Percentiles rank a stretch among this genome's conserved stretches.
phyloP scores from a whole-genome alignment of 768 basidiomycete genomes.

The Fomitopsis serialis region DNA sequence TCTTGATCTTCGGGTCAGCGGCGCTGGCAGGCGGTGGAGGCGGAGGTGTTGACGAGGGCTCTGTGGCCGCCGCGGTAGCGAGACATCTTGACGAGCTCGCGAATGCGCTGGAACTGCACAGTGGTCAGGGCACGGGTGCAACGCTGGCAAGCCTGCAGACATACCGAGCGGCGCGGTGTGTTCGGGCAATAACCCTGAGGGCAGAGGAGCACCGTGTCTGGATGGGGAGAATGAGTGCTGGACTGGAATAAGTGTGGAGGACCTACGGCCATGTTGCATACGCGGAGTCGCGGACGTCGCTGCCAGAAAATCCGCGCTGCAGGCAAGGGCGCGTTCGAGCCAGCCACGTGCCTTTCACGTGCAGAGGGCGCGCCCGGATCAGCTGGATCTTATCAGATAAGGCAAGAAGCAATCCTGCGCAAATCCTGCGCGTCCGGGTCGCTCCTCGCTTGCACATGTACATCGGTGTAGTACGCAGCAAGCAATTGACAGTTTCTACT shows the following conservation, averaged over 20 bases:
- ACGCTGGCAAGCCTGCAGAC: background rate
- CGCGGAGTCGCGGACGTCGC: background rate
- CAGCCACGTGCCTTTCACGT: background rate
- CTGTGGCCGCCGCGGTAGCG: slow-evolving; percentile 43
- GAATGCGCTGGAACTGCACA: slow-evolving; percentile 14
- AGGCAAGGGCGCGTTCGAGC: background rate
- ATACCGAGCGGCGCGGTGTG: slow-evolving; percentile 10
- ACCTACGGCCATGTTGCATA: slow-evolving; percentile 22
- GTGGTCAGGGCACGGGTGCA: background rate
- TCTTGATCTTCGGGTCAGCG: slow-evolving; percentile 62
- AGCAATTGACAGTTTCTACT: too few relatives aligned
- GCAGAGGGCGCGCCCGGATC: background rate
- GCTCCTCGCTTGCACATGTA: too few relatives aligned
- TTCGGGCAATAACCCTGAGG: slow-evolving; percentile 19
- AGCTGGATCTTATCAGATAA: background rate
- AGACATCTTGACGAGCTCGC: slow-evolving; percentile 40
- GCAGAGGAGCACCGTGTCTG: slow-evolving; percentile 24
- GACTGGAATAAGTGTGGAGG: background rate
- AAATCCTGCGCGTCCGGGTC: background rate
- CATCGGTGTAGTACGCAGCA: too few relatives aligned
- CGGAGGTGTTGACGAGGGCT: slow-evolving; percentile 32
- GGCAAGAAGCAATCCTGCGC: background rate
- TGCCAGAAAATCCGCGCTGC: slow-evolving; percentile 15
- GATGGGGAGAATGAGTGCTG: background rate
- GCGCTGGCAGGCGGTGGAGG: slow-evolving; percentile 36